Percentiles rank a stretch among this genome's conserved stretches.
Evolutionary conservation across 495 filamentous ascomycete species (phyloP).

Genomic region (Penicillium cinerascens): DNA sequence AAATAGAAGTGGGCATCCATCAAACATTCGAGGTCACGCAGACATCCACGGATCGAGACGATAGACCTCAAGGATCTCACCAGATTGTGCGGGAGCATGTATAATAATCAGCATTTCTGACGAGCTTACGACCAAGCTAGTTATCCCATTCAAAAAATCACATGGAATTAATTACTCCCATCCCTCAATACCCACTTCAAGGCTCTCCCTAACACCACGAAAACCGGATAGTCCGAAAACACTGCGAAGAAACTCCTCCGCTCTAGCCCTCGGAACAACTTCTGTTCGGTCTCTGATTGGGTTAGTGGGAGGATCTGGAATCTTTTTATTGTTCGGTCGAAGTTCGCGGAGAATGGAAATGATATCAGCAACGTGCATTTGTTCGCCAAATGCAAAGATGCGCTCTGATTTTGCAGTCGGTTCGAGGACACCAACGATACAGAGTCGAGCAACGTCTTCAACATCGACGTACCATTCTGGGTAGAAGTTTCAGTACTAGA

Average conservation of each 20-base stretch:
- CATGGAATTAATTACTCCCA: too few relatives aligned
- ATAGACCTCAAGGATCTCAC: constrained; percentile 6
- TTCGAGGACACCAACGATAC: constrained; percentile 46
- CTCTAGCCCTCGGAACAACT: constrained; percentile 2
- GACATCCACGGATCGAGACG: constrained; percentile 17
- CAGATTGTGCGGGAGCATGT: constrained; percentile 24
- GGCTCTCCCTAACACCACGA: not conserved
- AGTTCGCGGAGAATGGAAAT: constrained; percentile 15
- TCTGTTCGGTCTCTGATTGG: constrained; percentile 8
- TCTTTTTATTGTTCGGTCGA: constrained; percentile 12
- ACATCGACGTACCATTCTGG: constrained; percentile 47
- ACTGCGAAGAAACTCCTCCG: constrained; percentile 8
- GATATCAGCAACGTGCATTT: constrained; percentile 15
- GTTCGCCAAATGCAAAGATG: constrained; percentile 33
- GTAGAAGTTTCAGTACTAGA: not conserved
- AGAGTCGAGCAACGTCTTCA: constrained; percentile 44
- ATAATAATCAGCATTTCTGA: constrained; percentile 12
- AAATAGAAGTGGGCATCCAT: constrained; percentile 33
- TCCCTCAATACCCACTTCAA: constrained; percentile 3
- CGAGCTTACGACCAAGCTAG: not conserved
- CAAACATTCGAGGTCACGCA: constrained; percentile 37
- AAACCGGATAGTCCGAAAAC: constrained; percentile 12
- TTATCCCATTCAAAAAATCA: not conserved
- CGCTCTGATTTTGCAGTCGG: constrained; percentile 38
- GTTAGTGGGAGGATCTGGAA: constrained; percentile 5